These are phyloP conservation scores for Tulasnella sp. DNA, from an alignment of 768 basidiomycete genomes.

Conservation along the genomic window DNA sequence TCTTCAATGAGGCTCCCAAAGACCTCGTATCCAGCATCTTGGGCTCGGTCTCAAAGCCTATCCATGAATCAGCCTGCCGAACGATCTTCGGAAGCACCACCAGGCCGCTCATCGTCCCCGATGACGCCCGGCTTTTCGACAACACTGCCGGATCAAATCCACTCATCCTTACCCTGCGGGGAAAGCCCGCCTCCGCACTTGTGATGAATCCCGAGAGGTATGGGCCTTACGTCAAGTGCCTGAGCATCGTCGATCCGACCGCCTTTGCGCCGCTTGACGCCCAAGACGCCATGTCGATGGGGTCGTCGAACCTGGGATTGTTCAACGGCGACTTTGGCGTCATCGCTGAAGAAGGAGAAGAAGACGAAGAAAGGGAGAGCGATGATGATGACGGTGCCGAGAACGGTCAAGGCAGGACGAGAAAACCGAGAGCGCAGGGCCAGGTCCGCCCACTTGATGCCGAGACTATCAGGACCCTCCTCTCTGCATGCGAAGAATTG, in stretches of 20 bases:
- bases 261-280: constrained; percentile 18
- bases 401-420: neutral
- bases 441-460: constrained; percentile 28
- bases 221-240: constrained; percentile 35
- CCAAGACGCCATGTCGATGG: neutral
- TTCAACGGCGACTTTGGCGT: constrained; percentile 22
- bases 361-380: constrained; percentile 21
- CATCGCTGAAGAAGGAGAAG: constrained; percentile 26
- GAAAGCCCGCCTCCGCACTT: constrained; percentile 32
- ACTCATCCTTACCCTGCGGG: neutral
- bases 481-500: constrained; percentile 31
- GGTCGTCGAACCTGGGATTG: constrained; percentile 17
- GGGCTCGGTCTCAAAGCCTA: constrained; percentile 1
- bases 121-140: constrained; percentile 34
- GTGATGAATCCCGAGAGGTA: constrained; percentile 38
- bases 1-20: constrained; percentile 8
- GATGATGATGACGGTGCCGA: neutral
- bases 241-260: constrained; percentile 33
- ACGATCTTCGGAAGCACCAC: constrained; percentile 34
- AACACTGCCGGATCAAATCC: neutral
- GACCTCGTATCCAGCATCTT: constrained; percentile 11
- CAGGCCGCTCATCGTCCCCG: constrained; percentile 32
- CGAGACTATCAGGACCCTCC: constrained; percentile 24
- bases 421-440: neutral
- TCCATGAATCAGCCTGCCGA: constrained; percentile 37